Percentiles rank a stretch among this genome's conserved stretches.
Evolutionary conservation across 2,329 filamentous ascomycete species (phyloP).

Genomic region (Fonsecaea pedrosoi): DNA sequence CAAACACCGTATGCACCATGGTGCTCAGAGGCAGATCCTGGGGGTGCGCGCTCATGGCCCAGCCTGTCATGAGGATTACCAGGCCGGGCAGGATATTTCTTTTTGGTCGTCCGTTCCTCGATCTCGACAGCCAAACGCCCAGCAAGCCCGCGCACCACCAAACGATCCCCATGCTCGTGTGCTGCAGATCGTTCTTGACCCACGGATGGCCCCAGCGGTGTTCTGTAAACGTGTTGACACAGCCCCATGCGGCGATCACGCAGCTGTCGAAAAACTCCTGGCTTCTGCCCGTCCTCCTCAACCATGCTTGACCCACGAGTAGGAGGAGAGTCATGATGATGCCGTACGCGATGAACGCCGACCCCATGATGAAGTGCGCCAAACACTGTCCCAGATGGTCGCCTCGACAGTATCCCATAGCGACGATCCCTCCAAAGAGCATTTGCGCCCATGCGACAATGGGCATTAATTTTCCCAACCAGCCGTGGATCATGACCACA

Average conservation of each 20-base stretch:
- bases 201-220: slow-evolving; percentile 90
- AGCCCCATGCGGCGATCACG: slow-evolving; percentile 92
- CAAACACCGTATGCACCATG: slow-evolving; percentile 87
- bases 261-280: slow-evolving; percentile 97
- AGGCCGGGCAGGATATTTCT: slow-evolving; percentile 92
- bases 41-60: slow-evolving; percentile 92
- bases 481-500: slow-evolving; percentile 75
- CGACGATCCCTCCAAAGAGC: slow-evolving; percentile 92
- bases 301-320: slow-evolving; percentile 85
- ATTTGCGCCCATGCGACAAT: slow-evolving; percentile 90
- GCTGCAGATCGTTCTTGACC: slow-evolving; percentile 94
- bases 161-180: slow-evolving; percentile 98
- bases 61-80: slow-evolving; percentile 89
- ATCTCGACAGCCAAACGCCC: slow-evolving; percentile 89
- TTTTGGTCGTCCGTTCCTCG: slow-evolving; percentile 82
- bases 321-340: slow-evolving; percentile 85
- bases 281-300: slow-evolving; percentile 79
- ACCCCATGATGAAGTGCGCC: slow-evolving; percentile 98
- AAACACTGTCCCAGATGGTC: slow-evolving; percentile 92
- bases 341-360: slow-evolving; percentile 93
- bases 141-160: slow-evolving; percentile 96
- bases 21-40: slow-evolving; percentile 83
- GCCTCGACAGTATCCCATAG: slow-evolving; percentile 87
- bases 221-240: slow-evolving; percentile 97
- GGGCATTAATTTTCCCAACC: slow-evolving; percentile 87